phyloP scores from a whole-genome alignment of 805 yeast genomes.

The Ogataea nonfermentans region DNA sequence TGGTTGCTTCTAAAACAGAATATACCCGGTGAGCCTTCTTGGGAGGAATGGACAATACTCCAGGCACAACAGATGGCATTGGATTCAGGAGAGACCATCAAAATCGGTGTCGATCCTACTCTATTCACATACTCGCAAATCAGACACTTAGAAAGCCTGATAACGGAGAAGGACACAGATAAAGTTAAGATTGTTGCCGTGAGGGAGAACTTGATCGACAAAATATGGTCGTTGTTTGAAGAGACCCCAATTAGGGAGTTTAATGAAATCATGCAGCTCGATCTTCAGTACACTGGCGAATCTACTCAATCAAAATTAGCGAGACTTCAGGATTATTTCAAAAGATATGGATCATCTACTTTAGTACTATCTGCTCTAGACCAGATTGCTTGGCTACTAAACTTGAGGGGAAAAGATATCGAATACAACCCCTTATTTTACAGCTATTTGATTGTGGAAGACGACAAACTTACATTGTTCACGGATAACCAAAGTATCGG shows the following conservation, averaged over 20 bases:
- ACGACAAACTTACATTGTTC: constrained; percentile 39
- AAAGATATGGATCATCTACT: constrained; percentile 29
- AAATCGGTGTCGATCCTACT: constrained; percentile 49
- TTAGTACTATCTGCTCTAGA: constrained; percentile 57
- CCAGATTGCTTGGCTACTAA: constrained; percentile 89
- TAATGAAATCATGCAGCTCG: constrained; percentile 50
- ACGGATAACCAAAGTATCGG: constrained; percentile 33
- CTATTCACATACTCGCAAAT: constrained; percentile 40
- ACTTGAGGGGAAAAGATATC: constrained; percentile 62
- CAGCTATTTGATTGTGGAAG: constrained; percentile 48
- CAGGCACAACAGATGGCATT: constrained; percentile 49
- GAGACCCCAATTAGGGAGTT: constrained; percentile 55
- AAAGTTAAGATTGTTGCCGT: constrained; percentile 43
- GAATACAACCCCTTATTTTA: constrained; percentile 55
- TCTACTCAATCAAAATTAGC: constrained; percentile 54
- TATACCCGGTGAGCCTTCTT: constrained; percentile 45
- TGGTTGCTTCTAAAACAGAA: constrained; percentile 58
- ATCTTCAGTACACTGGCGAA: constrained; percentile 63
- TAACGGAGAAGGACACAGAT: constrained; percentile 30
- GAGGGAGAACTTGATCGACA: constrained; percentile 47
- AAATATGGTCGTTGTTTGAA: constrained; percentile 56
- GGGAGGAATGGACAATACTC: constrained; percentile 58
- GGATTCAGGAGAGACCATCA: constrained; percentile 40
- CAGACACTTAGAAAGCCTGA: constrained; percentile 33
- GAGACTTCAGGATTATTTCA: constrained; percentile 41